Percentiles rank a stretch among this genome's conserved stretches.
Conservation (phyloP, 306 rosid species). For the Prunus kanzakura region DNA sequence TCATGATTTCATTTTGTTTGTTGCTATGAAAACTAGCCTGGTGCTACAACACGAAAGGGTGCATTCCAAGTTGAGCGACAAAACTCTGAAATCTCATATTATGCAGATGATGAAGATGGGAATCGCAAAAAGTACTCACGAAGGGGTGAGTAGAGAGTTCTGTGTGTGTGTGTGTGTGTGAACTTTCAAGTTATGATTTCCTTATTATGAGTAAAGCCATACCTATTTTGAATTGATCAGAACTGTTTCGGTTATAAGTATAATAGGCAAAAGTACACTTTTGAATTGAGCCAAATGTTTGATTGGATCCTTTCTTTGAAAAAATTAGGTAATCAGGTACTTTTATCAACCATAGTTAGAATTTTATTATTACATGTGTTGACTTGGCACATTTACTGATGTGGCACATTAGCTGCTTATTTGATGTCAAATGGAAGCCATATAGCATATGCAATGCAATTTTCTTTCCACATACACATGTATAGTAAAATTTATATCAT, state of each 20-base stretch:
- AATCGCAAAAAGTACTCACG: conserved; percentile 70
- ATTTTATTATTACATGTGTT: neutral
- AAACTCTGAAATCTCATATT: conserved; percentile 82
- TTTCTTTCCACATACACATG: neutral
- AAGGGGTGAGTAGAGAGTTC: conserved; percentile 61
- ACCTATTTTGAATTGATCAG: neutral
- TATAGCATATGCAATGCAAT: neutral
- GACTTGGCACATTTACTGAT: neutral
- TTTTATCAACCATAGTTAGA: neutral
- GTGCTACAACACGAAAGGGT: conserved; percentile 93
- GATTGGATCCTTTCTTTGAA: neutral
- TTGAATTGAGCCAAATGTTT: neutral
- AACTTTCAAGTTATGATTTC: neutral
- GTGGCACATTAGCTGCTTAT: neutral
- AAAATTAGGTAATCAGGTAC: neutral
- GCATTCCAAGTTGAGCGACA: conserved; percentile 68
- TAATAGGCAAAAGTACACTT: neutral
- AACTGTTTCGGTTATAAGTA: neutral
- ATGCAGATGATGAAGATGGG: conserved; percentile 94
- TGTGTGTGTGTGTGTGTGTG: neutral
- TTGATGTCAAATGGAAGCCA: neutral
- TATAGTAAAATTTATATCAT: neutral
- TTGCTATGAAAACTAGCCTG: conserved; percentile 59
- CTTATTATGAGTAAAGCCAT: neutral
- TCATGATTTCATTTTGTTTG: conserved; percentile 26